Evolutionary conservation across 192 early-diverging fungal species (phyloP), one percentile per base, ranked within the genome.

Genomic region (Dispira simplex): DNA sequence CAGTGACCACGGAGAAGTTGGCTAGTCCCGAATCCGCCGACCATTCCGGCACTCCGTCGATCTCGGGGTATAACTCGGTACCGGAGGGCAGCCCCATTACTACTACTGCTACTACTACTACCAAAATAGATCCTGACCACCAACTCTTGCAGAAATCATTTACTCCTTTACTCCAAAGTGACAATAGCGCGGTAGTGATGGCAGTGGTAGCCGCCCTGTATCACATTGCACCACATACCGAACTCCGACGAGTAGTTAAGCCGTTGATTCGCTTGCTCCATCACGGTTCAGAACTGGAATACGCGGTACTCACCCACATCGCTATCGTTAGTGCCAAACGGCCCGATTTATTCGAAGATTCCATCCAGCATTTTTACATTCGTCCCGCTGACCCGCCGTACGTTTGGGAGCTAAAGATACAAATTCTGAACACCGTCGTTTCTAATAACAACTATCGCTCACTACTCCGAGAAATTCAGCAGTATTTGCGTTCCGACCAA

Each of bases 111-210:
- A 3, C 58, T 0, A 23, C 25, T 10, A 14, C 18, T 16, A 18
- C 25, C 10, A 12, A 4, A 51, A 69, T 94, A 46, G 92, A 98
- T 64, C 72, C 81, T 1, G 95, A 98, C 66, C 92, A 93, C 63
- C 70, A 69, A 21, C 78, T 92, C 39, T 70, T 95, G 25, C 70
- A 94, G 21, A 67, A 75, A 26, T 80, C 84, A 8, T 78, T 83
- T 43, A 60, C 75, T 8, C 87, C 88, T 25, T 76, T 98, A 11
- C 77, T 95, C 6, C 85, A 87, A 66, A 90, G 85, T 67, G 80
- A 90, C 54, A 98, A 91, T 70, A 83, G 83, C 71, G 88, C 87
- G 13, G 90, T 90, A 27, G 85, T 90, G 0, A 70, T 88, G 56
- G 73, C 82, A 11, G 85, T 83, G 12, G 82, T 81, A 0, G 78